These are phyloP conservation scores for Tubosaeta brunneosetosa DNA, from an alignment of 768 basidiomycete species.

Conservation along the genomic window DNA sequence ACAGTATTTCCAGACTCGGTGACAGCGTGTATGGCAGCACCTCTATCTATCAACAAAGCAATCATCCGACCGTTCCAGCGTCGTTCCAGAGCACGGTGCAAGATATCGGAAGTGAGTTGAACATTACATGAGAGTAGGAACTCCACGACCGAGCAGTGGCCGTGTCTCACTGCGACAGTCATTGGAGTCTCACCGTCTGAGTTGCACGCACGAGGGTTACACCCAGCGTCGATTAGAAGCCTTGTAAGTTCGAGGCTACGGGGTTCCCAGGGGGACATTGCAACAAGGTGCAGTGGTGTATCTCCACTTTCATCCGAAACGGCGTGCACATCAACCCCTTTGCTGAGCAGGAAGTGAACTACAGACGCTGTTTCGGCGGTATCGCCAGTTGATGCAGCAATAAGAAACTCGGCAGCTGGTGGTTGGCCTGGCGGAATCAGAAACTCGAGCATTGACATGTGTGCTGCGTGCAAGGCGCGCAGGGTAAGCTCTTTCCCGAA, in stretches of 20 bases:
- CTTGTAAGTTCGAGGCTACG: neutral
- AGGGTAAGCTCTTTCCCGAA: neutral
- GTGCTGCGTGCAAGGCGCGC: neutral
- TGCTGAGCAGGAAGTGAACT: constrained; percentile 2
- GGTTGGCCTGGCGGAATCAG: neutral
- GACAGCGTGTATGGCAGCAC: neutral
- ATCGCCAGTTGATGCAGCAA: neutral
- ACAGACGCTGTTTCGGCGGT: neutral
- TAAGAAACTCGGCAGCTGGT: neutral
- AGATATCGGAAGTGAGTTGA: neutral
- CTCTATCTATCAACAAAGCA: neutral
- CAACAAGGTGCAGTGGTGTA: neutral
- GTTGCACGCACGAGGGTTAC: neutral
- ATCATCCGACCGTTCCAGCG: neutral
- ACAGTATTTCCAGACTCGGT: neutral
- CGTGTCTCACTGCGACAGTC: neutral
- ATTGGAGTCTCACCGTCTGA: neutral
- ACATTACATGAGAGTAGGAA: neutral
- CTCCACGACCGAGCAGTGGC: neutral
- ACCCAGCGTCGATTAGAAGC: constrained; percentile 6
- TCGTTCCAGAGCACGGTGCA: neutral
- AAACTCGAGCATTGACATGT: neutral
- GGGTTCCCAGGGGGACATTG: neutral
- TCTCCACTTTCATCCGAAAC: neutral
- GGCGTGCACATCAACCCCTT: neutral